A percentile compares a stretch with the other conserved stretches of the same genome.
Evolutionary conservation across 2,329 filamentous ascomycete species (phyloP).

Genomic region (Fusarium mexicanum): DNA sequence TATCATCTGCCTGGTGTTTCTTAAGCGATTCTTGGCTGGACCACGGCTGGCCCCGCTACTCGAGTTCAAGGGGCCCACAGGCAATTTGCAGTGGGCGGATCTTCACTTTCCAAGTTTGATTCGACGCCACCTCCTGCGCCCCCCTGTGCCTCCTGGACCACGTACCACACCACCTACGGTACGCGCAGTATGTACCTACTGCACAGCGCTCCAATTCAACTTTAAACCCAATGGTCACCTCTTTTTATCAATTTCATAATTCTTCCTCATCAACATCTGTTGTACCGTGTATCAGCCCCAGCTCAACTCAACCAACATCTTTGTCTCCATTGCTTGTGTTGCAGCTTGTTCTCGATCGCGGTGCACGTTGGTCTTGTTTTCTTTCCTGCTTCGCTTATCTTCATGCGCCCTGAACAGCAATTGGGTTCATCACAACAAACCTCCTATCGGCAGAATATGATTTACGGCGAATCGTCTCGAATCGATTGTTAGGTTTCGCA

Average conservation of each 20-base stretch:
- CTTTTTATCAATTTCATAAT: conserved; percentile 28
- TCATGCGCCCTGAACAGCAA: conserved; percentile 5
- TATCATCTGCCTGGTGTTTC: conserved; percentile 14
- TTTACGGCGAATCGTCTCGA: conserved; percentile 18
- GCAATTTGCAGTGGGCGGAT: conserved; percentile 44
- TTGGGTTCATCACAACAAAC: conserved; percentile 1
- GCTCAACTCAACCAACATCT: conserved; percentile 15
- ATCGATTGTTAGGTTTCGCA: conserved; percentile 11
- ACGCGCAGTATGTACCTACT: not conserved
- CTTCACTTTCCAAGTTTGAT: conserved; percentile 42
- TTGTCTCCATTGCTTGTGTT: conserved; percentile 21
- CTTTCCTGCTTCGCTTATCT: not conserved
- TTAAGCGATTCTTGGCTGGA: conserved; percentile 22
- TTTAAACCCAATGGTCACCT: conserved; percentile 31
- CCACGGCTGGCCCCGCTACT: conserved; percentile 32
- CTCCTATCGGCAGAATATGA: conserved; percentile 29
- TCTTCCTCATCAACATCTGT: conserved; percentile 31
- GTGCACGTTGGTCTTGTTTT: conserved; percentile 14
- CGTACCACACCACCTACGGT: conserved; percentile 17
- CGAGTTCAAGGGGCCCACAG: conserved; percentile 29
- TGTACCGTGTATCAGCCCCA: conserved; percentile 19
- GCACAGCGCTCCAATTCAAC: conserved; percentile 20
- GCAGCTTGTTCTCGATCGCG: conserved; percentile 10
- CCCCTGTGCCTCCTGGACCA: conserved; percentile 38
- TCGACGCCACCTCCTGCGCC: conserved; percentile 45